Conservation (phyloP, 495 filamentous ascomycete genomes). For the Penicillium taxi region DNA sequence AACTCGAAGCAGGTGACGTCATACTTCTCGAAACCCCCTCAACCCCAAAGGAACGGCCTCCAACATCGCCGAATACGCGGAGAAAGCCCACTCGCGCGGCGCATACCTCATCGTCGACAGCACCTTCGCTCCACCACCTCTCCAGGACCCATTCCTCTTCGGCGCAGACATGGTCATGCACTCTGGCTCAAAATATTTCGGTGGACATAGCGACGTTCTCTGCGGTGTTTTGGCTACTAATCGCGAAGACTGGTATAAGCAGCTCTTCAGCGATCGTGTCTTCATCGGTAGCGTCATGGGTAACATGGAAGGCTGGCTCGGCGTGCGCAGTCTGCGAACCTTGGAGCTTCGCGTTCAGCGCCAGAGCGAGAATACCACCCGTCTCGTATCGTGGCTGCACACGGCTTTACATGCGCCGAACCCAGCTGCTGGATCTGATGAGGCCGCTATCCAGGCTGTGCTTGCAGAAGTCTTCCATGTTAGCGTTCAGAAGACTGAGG, state of each 20-base stretch:
- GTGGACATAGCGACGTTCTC: slow-evolving; percentile 86
- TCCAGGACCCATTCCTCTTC: slow-evolving; percentile 74
- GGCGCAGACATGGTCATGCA: slow-evolving; percentile 87
- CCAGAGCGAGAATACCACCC: slow-evolving; percentile 60
- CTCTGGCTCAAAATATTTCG: slow-evolving; percentile 88
- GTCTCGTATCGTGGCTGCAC: slow-evolving; percentile 65
- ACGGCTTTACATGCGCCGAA: slow-evolving; percentile 30
- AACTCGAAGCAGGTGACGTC: slow-evolving; percentile 65
- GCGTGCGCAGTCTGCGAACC: slow-evolving; percentile 75
- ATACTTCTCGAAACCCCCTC: slow-evolving; percentile 89
- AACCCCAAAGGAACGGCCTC: slow-evolving; percentile 81
- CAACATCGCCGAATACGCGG: slow-evolving; percentile 59
- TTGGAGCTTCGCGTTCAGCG: slow-evolving; percentile 72
- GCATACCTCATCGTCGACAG: slow-evolving; percentile 77
- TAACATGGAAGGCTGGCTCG: slow-evolving; percentile 85
- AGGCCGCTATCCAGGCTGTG: slow-evolving; percentile 39
- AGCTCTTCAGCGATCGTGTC: slow-evolving; percentile 56
- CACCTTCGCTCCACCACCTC: slow-evolving; percentile 85
- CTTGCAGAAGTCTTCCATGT: slow-evolving; percentile 65
- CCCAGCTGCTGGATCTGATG: slow-evolving; percentile 25
- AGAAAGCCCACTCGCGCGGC: slow-evolving; percentile 61
- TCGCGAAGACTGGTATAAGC: slow-evolving; percentile 46
- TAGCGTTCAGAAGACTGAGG: slow-evolving; percentile 58
- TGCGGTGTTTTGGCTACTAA: slow-evolving; percentile 70
- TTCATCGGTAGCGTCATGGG: slow-evolving; percentile 84